Evolutionary conservation across 2,329 filamentous ascomycete species (phyloP).

Genomic region (Alternaria arbusti): DNA sequence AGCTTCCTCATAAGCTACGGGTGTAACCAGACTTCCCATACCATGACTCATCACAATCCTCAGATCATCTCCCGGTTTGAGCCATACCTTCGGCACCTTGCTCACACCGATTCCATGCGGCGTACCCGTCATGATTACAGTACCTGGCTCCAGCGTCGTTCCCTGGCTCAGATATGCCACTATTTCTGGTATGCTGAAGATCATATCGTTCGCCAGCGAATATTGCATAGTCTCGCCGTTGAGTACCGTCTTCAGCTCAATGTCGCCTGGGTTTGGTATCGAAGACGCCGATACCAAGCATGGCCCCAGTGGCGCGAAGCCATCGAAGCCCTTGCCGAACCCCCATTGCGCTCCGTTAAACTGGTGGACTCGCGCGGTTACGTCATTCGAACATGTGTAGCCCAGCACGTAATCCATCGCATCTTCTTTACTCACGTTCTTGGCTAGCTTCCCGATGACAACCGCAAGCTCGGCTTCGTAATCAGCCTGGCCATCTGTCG

Average conservation of each 20-base stretch:
- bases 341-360: slow-evolving; percentile 55
- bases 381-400: slow-evolving; percentile 61
- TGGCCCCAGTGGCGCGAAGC: slow-evolving; percentile 59
- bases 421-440: slow-evolving; percentile 51
- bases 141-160: slow-evolving; percentile 50
- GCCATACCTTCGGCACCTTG: slow-evolving; percentile 49
- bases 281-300: slow-evolving; percentile 50
- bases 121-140: slow-evolving; percentile 56
- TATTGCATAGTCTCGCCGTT: slow-evolving; percentile 56
- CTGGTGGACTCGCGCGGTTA: slow-evolving; percentile 59
- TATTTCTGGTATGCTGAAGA: slow-evolving; percentile 52
- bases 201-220: slow-evolving; percentile 52
- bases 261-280: slow-evolving; percentile 49
- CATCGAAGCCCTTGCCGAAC: slow-evolving; percentile 62
- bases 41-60: slow-evolving; percentile 45
- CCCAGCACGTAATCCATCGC: slow-evolving; percentile 58
- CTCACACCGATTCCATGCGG: slow-evolving; percentile 53
- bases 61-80: slow-evolving; percentile 51
- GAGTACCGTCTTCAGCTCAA: slow-evolving; percentile 52
- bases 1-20: slow-evolving; percentile 18
- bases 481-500: slow-evolving; percentile 19
- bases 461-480: slow-evolving; percentile 42
- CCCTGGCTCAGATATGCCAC: slow-evolving; percentile 53
- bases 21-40: slow-evolving; percentile 23
- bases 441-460: slow-evolving; percentile 58